Conservation (phyloP, 441 rosid genomes). For the Theobroma grandiflorum region DNA sequence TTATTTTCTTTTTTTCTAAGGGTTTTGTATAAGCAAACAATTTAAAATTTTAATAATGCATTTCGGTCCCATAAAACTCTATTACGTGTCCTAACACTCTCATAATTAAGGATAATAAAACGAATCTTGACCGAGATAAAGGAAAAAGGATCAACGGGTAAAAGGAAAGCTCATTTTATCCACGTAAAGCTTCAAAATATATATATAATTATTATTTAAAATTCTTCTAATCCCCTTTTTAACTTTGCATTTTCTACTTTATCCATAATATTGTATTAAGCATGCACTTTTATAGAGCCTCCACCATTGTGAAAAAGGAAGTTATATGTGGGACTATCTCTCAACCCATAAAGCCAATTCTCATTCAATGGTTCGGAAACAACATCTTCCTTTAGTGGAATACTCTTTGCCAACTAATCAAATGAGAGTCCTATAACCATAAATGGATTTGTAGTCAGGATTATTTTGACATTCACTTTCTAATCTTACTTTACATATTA, state of each 20-base stretch:
- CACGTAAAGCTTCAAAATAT: background rate
- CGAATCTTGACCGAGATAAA: slow-evolving; percentile 17
- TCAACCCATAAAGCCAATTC: slow-evolving; percentile 24
- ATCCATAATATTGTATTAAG: background rate
- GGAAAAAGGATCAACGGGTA: background rate
- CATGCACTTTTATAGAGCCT: background rate
- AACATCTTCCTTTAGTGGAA: background rate
- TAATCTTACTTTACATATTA: background rate
- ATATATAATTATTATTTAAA: background rate
- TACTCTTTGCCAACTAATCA: background rate
- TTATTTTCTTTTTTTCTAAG: too few relatives aligned
- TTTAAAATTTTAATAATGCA: background rate
- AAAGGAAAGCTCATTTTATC: slow-evolving; percentile 15
- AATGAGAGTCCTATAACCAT: background rate
- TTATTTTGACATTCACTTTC: background rate
- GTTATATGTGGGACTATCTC: slow-evolving; percentile 4
- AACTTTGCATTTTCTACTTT: background rate
- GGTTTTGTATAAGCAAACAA: background rate
- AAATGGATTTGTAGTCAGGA: background rate
- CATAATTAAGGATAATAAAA: slow-evolving; percentile 14
- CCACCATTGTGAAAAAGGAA: slow-evolving; percentile 15
- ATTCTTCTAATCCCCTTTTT: background rate
- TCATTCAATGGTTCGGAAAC: slow-evolving; percentile 25
- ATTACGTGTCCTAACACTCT: slow-evolving; percentile 11
- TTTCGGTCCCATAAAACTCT: background rate